phyloP scores from a whole-genome alignment of 352 stramenopile species.

The Peronospora destructor region DNA sequence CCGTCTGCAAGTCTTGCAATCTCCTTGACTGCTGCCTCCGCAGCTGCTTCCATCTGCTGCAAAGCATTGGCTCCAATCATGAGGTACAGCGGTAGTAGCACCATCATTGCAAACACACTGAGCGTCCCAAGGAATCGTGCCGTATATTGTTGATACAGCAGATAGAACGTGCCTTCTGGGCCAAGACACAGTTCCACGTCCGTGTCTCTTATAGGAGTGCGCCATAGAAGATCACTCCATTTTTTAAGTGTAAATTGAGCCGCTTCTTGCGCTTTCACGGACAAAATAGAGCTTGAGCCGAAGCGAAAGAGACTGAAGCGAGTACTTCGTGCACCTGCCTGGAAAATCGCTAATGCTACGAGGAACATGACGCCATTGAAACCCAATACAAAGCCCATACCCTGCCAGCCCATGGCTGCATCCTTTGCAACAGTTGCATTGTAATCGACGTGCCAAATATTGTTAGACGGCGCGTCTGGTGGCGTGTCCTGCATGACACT shows the following conservation, averaged over 20 bases:
- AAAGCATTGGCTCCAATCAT: constrained; percentile 40
- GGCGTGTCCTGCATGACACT: not conserved
- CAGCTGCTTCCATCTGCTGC: constrained; percentile 22
- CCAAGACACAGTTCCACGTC: constrained; percentile 57
- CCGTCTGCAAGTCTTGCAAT: constrained; percentile 23
- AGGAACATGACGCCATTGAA: constrained; percentile 69
- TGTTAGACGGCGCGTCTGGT: constrained; percentile 23
- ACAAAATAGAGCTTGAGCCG: constrained; percentile 40
- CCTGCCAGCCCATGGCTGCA: constrained; percentile 71
- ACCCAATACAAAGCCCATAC: constrained; percentile 65
- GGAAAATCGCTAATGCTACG: constrained; percentile 58
- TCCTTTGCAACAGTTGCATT: constrained; percentile 68
- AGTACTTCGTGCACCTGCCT: constrained; percentile 50
- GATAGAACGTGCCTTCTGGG: constrained; percentile 76
- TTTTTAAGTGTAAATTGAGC: constrained; percentile 51
- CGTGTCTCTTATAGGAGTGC: constrained; percentile 61
- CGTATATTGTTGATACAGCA: constrained; percentile 79
- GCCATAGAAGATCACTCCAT: constrained; percentile 64
- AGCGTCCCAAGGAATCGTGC: constrained; percentile 52
- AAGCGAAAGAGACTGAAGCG: constrained; percentile 74
- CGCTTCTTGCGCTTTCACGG: constrained; percentile 22
- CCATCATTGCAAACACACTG: constrained; percentile 54
- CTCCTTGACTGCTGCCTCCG: constrained; percentile 20
- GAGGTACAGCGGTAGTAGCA: constrained; percentile 71
- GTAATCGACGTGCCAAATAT: constrained; percentile 78